Evolutionary conservation across 805 yeast genomes (phyloP), one percentile per base, ranked within the genome.

Genomic region (Sugiyamaella boreocaroliniensis): DNA sequence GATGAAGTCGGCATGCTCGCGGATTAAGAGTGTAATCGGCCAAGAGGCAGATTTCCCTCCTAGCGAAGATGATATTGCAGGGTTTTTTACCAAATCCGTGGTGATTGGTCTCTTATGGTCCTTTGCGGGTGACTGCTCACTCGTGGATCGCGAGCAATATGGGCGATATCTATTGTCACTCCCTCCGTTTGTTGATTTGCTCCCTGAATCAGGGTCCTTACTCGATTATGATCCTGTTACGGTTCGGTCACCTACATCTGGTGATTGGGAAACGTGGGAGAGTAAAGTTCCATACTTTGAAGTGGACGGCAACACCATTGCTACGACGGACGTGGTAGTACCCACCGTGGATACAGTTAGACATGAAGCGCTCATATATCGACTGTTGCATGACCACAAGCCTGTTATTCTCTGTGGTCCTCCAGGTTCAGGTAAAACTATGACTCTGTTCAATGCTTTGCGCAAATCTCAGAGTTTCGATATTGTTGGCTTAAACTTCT

Each of bases 401-500:
- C 80, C 95, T 0, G 65, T 88, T 15, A 72, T 92, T 26, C 72
- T 92, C 19, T 89, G 96, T 68, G 98, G 98, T 2, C 98, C 98
- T 0, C 97, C 98, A 0, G 98, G 98, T 3, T 85, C 97, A 0
- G 98, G 98, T 53, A 92, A 92, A 64, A 90, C 98, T 0, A 90
- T 92, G 98, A 82, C 90, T 0, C 68, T 92, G 16, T 75, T 87
- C 58, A 80, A 83, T 46, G 82, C 89, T 0, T 64, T 92, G 42
- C 71, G 86, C 45, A 73, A 72, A 50, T 75, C 85, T 0, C 76
- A 82, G 0, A 73, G 76, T 14, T 71, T 81, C 54, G 85, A 81
- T 18, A 70, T 89, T 2, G 74, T 82, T 2, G 80, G 88, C 4
- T 66, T 92, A 59, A 92, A 89, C 60, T 89, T 90, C 61, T 88